Conservation (phyloP, 2,329 filamentous ascomycete genomes). For the Microdochium bolleyi region DNA sequence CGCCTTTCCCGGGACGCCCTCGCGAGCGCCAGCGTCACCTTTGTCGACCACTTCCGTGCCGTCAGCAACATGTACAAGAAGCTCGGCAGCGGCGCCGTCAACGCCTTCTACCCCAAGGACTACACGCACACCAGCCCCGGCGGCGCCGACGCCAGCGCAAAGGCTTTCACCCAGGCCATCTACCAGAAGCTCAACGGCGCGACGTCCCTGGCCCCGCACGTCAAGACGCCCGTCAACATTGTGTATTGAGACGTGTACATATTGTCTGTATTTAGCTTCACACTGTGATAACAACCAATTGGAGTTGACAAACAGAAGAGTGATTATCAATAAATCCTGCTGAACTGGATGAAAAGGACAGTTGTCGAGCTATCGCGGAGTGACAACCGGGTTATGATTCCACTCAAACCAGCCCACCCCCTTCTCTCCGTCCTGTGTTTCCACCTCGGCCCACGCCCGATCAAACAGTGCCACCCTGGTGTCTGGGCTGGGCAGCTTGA, state of each 20-base stretch:
- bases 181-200: constrained; percentile 13
- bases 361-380: no score
- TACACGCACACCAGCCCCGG: constrained; percentile 51
- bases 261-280: neutral
- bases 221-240: constrained; percentile 2
- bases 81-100: constrained; percentile 35
- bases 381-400: neutral
- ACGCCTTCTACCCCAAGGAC: constrained; percentile 46
- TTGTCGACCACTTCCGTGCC: constrained; percentile 50
- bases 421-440: neutral
- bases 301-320: no score
- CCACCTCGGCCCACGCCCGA: neutral
- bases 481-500: neutral
- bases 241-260: neutral
- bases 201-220: constrained; percentile 9
- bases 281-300: no score
- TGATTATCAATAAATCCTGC: no score
- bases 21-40: constrained; percentile 26
- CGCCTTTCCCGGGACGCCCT: constrained; percentile 8
- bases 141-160: constrained; percentile 43
- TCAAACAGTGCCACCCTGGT: neutral
- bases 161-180: constrained; percentile 47
- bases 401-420: constrained; percentile 1
- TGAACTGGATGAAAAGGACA: no score
- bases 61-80: constrained; percentile 38